Evolutionary conservation across 2,329 filamentous ascomycete genomes (phyloP).

Genomic region (Fusarium brevicatenulatum): DNA sequence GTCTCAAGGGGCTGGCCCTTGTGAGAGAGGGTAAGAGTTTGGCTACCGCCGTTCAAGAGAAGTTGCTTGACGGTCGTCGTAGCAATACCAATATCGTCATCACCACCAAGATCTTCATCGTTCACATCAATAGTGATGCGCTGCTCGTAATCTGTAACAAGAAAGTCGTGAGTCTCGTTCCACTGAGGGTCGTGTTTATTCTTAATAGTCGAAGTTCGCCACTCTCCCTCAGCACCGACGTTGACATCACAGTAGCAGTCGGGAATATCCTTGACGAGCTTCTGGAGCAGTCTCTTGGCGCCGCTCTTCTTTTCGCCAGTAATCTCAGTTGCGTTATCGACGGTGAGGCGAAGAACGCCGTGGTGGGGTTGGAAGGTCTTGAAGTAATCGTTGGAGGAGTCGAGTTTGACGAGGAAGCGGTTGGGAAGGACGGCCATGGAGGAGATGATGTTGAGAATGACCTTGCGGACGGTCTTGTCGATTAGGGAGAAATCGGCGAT

Average conservation of each 20-base stretch:
- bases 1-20: slow-evolving; percentile 34
- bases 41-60: slow-evolving; percentile 33
- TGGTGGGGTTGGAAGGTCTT: slow-evolving; percentile 42
- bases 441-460: slow-evolving; percentile 39
- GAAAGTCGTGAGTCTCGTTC: slow-evolving; percentile 44
- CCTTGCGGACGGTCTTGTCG: slow-evolving; percentile 39
- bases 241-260: slow-evolving; percentile 41
- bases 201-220: slow-evolving; percentile 41
- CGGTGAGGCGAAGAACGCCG: slow-evolving; percentile 40
- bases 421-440: slow-evolving; percentile 44
- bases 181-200: slow-evolving; percentile 40
- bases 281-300: slow-evolving; percentile 35
- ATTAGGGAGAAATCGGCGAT: slow-evolving; percentile 40
- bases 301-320: slow-evolving; percentile 41
- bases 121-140: slow-evolving; percentile 36
- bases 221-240: slow-evolving; percentile 39
- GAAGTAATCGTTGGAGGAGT: slow-evolving; percentile 43
- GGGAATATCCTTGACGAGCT: slow-evolving; percentile 40
- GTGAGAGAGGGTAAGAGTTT: slow-evolving; percentile 34
- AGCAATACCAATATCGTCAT: slow-evolving; percentile 41
- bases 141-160: slow-evolving; percentile 42
- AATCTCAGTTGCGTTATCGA: slow-evolving; percentile 35
- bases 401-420: slow-evolving; percentile 42
- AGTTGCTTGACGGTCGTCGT: slow-evolving; percentile 37
- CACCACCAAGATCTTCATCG: slow-evolving; percentile 38